A percentile compares a stretch with the other conserved stretches of the same genome.
Evolutionary conservation across 1,284 basidiomycete genomes (phyloP).

Genomic region (Pseudozyma sp.): DNA sequence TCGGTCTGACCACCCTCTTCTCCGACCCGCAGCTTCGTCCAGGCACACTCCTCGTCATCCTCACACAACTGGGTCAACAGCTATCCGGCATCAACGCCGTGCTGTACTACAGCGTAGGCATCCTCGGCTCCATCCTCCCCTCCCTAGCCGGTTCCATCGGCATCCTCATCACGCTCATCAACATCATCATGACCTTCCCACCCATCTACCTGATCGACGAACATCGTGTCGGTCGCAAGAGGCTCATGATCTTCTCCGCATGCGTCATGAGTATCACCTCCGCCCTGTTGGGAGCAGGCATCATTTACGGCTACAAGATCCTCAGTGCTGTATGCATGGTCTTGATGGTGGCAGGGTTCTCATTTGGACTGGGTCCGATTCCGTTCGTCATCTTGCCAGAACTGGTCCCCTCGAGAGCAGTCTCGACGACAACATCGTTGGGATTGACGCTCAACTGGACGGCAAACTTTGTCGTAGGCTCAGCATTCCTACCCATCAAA

Average conservation of each 20-base stretch:
- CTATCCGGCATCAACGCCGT: conserved; percentile 65
- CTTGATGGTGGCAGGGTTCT: conserved; percentile 88
- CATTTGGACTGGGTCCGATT: conserved; percentile 87
- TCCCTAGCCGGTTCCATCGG: conserved; percentile 50
- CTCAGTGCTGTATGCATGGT: conserved; percentile 82
- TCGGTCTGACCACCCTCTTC: conserved; percentile 27
- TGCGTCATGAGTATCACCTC: conserved; percentile 78
- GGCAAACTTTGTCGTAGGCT: conserved; percentile 82
- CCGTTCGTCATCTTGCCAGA: conserved; percentile 95
- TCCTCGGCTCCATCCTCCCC: conserved; percentile 56
- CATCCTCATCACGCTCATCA: conserved; percentile 70
- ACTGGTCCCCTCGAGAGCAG: conserved; percentile 78
- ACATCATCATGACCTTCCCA: conserved; percentile 81
- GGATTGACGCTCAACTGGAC: conserved; percentile 88
- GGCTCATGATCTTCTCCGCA: conserved; percentile 68
- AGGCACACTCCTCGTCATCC: conserved; percentile 51
- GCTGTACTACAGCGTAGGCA: conserved; percentile 65
- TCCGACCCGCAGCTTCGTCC: conserved; percentile 32
- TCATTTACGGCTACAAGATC: conserved; percentile 71
- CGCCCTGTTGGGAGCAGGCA: conserved; percentile 77
- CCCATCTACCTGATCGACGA: conserved; percentile 81
- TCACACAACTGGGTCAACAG: conserved; percentile 65
- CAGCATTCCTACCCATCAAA: conserved; percentile 84
- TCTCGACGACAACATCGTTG: conserved; percentile 84
- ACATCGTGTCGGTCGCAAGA: conserved; percentile 72